Conservation (phyloP, 2,329 filamentous ascomycete genomes). For the Cercospora canescens region DNA sequence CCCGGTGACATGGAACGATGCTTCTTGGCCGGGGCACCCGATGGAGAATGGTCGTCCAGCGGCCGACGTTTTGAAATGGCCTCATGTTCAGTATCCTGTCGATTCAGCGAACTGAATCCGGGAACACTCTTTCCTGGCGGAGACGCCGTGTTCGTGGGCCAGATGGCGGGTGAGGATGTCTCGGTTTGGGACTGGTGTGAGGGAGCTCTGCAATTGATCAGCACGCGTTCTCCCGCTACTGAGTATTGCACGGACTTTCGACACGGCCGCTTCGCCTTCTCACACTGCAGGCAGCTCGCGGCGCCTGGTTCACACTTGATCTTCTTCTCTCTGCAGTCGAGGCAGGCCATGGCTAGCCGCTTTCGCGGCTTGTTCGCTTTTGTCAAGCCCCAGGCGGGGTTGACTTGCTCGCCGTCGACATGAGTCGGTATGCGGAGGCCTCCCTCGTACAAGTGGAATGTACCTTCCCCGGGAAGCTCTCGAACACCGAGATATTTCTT, state of each 20-base stretch:
- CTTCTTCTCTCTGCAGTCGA: constrained; percentile 94
- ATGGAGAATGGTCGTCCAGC: constrained; percentile 28
- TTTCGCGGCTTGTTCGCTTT: constrained; percentile 94
- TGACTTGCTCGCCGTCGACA: constrained; percentile 83
- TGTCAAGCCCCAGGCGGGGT: constrained; percentile 89
- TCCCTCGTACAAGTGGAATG: constrained; percentile 35
- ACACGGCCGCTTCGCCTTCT: constrained; percentile 85
- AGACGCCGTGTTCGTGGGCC: constrained; percentile 27
- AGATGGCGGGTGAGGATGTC: constrained; percentile 21
- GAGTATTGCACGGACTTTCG: constrained; percentile 60
- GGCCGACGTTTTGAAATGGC: constrained; percentile 29
- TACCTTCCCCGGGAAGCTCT: constrained; percentile 33
- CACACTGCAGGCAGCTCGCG: constrained; percentile 85
- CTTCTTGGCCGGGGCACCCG: constrained; percentile 29
- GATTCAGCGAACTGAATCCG: constrained; percentile 18
- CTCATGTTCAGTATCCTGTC: constrained; percentile 26
- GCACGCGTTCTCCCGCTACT: not conserved
- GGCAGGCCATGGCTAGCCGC: constrained; percentile 84
- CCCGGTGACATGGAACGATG: constrained; percentile 33
- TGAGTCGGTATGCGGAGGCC: constrained; percentile 35
- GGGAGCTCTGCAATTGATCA: not conserved
- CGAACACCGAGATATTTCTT: constrained; percentile 36
- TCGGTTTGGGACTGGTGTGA: constrained; percentile 30
- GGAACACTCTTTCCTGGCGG: constrained; percentile 25
- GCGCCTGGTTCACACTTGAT: constrained; percentile 93